phyloP scores from a whole-genome alignment of 306 rosid genomes.

The Vicia villosa region DNA sequence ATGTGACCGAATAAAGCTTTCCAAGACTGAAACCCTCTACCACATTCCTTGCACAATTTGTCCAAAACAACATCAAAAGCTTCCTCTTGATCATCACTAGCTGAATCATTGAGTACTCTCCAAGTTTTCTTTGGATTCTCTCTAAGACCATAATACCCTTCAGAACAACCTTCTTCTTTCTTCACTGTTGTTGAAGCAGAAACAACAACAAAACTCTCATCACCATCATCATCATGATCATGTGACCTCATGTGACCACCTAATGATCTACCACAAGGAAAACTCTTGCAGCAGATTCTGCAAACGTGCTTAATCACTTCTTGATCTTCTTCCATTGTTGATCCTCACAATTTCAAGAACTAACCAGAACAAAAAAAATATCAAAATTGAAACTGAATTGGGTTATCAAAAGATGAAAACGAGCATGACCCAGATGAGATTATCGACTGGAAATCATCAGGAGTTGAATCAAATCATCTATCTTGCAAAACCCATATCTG shows the following conservation, averaged over 20 bases:
- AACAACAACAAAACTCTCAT: background rate
- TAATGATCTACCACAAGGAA: slow-evolving; percentile 83
- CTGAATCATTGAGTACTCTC: slow-evolving; percentile 53
- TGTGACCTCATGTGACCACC: slow-evolving; percentile 99
- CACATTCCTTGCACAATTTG: slow-evolving; percentile 79
- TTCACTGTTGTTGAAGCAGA: background rate
- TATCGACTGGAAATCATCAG: background rate
- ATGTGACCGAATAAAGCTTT: slow-evolving; percentile 86
- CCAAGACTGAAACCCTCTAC: slow-evolving; percentile 73
- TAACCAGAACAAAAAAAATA: background rate
- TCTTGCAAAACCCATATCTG: slow-evolving; percentile 17
- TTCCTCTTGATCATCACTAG: slow-evolving; percentile 46
- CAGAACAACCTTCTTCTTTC: slow-evolving; percentile 1
- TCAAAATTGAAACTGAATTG: slow-evolving; percentile 4
- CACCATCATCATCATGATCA: background rate
- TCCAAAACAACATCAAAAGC: slow-evolving; percentile 29
- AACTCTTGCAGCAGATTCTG: slow-evolving; percentile 77
- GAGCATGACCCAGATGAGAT: slow-evolving; percentile 9
- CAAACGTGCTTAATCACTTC: slow-evolving; percentile 62
- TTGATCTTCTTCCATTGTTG: slow-evolving; percentile 54
- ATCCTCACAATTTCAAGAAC: background rate
- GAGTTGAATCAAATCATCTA: background rate
- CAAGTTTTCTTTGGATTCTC: slow-evolving; percentile 80
- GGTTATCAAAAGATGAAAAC: background rate
- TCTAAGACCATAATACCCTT: slow-evolving; percentile 61